Evolutionary conservation across 202 grass and related monocot genomes (phyloP).

Genomic region (Panicum virgatum): DNA sequence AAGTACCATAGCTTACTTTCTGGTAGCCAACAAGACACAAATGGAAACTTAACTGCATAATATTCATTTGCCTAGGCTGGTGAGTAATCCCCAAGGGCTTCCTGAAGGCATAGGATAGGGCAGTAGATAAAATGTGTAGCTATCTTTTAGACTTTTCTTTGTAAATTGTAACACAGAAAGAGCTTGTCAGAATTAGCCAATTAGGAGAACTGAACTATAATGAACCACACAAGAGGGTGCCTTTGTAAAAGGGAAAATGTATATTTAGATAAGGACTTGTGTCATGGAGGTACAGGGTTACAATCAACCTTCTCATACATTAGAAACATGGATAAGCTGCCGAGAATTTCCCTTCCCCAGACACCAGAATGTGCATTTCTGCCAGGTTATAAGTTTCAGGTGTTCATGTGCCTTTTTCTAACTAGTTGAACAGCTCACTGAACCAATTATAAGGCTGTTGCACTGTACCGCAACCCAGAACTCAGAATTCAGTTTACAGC

Average conservation of each 20-base stretch:
- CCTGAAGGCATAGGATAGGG: background rate
- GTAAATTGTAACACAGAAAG: constrained; percentile 5
- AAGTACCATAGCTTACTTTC: constrained; percentile 20
- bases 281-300: background rate
- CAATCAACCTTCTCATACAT: background rate
- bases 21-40: constrained; percentile 17
- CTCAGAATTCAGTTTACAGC: background rate
- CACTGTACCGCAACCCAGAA: background rate
- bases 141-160: background rate
- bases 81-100: background rate
- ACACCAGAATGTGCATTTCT: background rate
- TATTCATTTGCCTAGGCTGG: constrained; percentile 8
- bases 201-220: background rate
- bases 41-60: constrained; percentile 27
- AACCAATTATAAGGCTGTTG: background rate
- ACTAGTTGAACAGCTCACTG: background rate
- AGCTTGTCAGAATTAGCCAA: background rate
- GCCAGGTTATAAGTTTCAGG: background rate
- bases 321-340: background rate
- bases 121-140: background rate
- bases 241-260: background rate
- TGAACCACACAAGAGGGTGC: constrained; percentile 10
- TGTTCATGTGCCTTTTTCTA: background rate
- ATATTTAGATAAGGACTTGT: background rate
- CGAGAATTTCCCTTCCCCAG: background rate